phyloP scores from a whole-genome alignment of 768 basidiomycete species.

The Candolleomyces efflorescens region DNA sequence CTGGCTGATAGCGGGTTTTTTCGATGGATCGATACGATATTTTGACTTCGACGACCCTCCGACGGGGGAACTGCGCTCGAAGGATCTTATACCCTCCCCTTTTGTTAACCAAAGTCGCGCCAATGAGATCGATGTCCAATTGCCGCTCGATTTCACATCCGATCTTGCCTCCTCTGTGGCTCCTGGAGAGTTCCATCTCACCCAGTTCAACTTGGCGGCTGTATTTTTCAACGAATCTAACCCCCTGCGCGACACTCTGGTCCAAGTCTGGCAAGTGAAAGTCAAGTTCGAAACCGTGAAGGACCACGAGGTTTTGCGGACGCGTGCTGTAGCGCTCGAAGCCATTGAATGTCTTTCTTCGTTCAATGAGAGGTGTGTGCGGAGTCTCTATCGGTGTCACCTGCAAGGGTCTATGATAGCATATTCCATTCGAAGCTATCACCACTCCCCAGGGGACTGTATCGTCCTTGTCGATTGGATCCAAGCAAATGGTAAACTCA shows the following conservation, averaged over 20 bases:
- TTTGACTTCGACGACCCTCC: not conserved
- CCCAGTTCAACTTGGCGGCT: not conserved
- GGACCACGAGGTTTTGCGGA: too few relatives aligned
- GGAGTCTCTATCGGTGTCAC: too few relatives aligned
- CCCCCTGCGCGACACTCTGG: too few relatives aligned
- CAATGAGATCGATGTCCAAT: not conserved
- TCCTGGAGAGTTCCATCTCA: not conserved
- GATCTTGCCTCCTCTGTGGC: not conserved
- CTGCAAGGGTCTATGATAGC: too few relatives aligned
- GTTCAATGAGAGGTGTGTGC: too few relatives aligned
- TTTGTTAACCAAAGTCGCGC: not conserved
- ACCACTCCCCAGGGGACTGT: not conserved
- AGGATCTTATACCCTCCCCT: not conserved
- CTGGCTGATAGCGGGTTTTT: not conserved
- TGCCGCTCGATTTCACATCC: not conserved
- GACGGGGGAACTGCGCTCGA: not conserved
- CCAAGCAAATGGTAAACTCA: not conserved
- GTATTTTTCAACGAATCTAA: not conserved
- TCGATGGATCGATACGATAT: not conserved
- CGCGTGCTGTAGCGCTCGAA: too few relatives aligned
- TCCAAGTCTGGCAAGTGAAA: too few relatives aligned
- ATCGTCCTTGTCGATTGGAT: not conserved
- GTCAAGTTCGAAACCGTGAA: too few relatives aligned
- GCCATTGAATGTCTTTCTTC: too few relatives aligned
- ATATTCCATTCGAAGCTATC: not conserved